Base-by-base conservation (phyloP, 768 basidiomycete species). In the Collybia mongolica region DNA sequence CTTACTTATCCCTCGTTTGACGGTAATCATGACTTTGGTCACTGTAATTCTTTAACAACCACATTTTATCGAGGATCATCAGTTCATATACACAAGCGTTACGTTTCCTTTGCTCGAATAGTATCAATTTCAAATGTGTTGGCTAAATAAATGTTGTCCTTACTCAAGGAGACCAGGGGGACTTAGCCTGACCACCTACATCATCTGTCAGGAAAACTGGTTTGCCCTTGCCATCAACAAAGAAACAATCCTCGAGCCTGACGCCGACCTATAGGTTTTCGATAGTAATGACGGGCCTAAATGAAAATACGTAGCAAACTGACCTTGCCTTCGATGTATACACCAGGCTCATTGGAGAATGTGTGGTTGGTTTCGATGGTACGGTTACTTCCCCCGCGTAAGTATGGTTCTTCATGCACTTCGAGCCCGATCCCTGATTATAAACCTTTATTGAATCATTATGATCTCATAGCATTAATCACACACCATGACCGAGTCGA, bases 201-300 rank as follows among this genome's bases (percentile, higher is more conserved):
- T 75, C 79, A 19, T 68, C 77, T 0, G 88, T 92, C 23, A 93
- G 73, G 65, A 80, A 81, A 24, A 76, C 68, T 0, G 83, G 70
- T 1, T 52, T 57, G 0, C 88, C 87, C n/a, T 67, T 59, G 7
- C 75, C 71, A 48, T 76, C 63, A 49, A 93, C 77, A 57, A 79
- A 85, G 60, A 90, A 86, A 60, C 91, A 93, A 59, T 94, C 93
- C 62, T 94, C 91, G 46, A 95, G 67, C 39, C 91, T 79, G 15
- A 93, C 78, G 1, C 92, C 91, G 22, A 90, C 75, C 84, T 87
- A 49, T 7, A 52, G 53, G 44, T 56, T 41, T 43, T 26, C 20
- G 23, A 26, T 2, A 44, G 22, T 32, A 11, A 24, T n/a, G n/a
- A n/a, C n/a, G 3, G 41, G 20, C 28, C 23, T 39, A 51, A 26